These are phyloP conservation scores for Acer negundo DNA, from an alignment of 345 rosid genomes.

Conservation along the genomic window DNA sequence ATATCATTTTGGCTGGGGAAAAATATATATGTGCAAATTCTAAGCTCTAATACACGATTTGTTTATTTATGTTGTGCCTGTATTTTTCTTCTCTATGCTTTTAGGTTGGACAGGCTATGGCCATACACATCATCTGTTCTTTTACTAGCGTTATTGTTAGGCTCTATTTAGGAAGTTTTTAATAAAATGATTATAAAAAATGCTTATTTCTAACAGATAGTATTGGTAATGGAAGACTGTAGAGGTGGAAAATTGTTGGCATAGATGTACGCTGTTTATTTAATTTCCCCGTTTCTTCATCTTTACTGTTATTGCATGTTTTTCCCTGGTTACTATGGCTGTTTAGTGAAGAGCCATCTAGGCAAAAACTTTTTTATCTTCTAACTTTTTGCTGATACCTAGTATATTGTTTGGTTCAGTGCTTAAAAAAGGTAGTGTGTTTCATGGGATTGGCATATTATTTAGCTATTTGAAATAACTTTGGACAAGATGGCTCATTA, in stretches of 20 bases:
- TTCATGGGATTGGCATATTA: neutral
- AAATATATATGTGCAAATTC: too few species aligned
- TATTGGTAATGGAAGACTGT: neutral
- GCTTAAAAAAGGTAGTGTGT: too few species aligned
- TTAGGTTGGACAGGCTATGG: too few species aligned
- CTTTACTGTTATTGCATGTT: neutral
- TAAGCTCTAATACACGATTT: too few species aligned
- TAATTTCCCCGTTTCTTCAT: neutral
- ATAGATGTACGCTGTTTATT: neutral
- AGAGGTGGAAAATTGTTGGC: neutral
- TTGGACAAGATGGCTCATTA: neutral
- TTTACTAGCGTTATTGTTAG: too few species aligned
- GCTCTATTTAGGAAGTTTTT: too few species aligned
- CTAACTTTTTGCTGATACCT: neutral
- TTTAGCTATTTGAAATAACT: neutral
- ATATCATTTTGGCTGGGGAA: too few species aligned
- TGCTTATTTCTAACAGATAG: neutral
- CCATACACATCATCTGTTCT: too few species aligned
- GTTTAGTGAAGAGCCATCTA: neutral
- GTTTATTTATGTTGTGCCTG: too few species aligned
- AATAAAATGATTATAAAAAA: too few species aligned
- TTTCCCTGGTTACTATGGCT: neutral
- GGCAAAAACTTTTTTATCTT: neutral
- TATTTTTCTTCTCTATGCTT: too few species aligned
- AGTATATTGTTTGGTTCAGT: neutral